Conservation (phyloP, 2,329 filamentous ascomycete genomes). For the Pseudogymnoascus sp. region DNA sequence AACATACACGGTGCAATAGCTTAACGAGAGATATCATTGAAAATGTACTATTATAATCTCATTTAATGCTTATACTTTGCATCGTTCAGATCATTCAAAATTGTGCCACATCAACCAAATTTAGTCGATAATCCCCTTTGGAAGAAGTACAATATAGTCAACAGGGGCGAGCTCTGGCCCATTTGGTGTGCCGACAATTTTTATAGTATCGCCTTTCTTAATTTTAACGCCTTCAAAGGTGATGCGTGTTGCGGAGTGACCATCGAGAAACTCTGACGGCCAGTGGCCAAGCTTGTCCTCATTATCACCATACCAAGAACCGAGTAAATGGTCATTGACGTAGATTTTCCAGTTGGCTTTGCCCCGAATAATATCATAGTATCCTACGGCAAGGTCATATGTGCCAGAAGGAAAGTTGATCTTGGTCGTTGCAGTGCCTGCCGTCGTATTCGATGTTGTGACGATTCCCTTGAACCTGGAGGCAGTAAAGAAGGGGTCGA, state of each 20-base stretch:
- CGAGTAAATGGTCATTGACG: slow-evolving; percentile 46
- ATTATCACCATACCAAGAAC: slow-evolving; percentile 52
- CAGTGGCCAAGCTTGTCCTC: slow-evolving; percentile 54
- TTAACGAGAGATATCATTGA: neutral
- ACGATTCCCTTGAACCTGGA: slow-evolving; percentile 50
- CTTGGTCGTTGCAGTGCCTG: slow-evolving; percentile 40
- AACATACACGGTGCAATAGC: neutral
- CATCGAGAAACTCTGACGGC: slow-evolving; percentile 53
- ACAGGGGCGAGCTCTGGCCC: slow-evolving; percentile 58
- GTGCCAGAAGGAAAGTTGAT: slow-evolving; percentile 43
- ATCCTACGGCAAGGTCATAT: slow-evolving; percentile 60
- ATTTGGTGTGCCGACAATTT: slow-evolving; percentile 49
- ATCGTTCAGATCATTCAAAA: neutral
- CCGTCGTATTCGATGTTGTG: slow-evolving; percentile 44
- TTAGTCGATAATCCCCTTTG: slow-evolving; percentile 49
- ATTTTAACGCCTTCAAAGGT: slow-evolving; percentile 48
- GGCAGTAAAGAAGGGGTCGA: slow-evolving; percentile 54
- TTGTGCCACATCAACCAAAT: neutral
- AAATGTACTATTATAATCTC: neutral
- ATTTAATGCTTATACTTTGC: neutral
- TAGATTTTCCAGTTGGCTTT: slow-evolving; percentile 48
- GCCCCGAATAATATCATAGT: slow-evolving; percentile 57
- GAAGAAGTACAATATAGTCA: slow-evolving; percentile 60
- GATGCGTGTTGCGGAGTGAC: slow-evolving; percentile 56
- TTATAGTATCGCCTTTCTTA: slow-evolving; percentile 44